These are phyloP conservation scores for Dendrostoma leiphaemia DNA, from an alignment of 2,329 filamentous ascomycete species.

Conservation along the genomic window DNA sequence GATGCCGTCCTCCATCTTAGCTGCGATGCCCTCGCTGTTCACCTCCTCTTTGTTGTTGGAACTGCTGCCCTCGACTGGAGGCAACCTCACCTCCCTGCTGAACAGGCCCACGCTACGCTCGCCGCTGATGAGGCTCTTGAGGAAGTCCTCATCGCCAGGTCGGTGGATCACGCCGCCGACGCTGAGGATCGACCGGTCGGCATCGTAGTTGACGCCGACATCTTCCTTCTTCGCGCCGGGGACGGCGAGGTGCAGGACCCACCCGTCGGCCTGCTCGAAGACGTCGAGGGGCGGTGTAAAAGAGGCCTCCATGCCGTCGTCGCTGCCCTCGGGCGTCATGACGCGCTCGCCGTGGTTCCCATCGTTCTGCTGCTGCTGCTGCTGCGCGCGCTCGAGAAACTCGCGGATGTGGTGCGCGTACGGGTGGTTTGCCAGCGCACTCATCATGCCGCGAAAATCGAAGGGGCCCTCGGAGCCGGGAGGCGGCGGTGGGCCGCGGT, in stretches of 20 bases:
- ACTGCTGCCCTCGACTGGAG: constrained; percentile 39
- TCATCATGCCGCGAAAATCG: constrained; percentile 39
- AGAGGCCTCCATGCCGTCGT: constrained; percentile 30
- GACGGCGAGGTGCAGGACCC: constrained; percentile 68
- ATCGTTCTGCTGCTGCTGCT: constrained; percentile 14
- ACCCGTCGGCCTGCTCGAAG: constrained; percentile 62
- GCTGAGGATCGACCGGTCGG: constrained; percentile 62
- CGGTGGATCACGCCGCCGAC: constrained; percentile 73
- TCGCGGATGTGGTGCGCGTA: constrained; percentile 40
- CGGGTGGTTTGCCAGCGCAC: constrained; percentile 39
- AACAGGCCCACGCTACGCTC: constrained; percentile 75
- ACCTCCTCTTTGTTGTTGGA: constrained; percentile 51
- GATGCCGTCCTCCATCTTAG: constrained; percentile 77
- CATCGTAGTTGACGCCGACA: constrained; percentile 73
- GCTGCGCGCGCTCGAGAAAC: constrained; percentile 31
- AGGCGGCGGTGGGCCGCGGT: constrained; percentile 23
- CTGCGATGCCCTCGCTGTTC: constrained; percentile 65
- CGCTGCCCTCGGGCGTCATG: constrained; percentile 15
- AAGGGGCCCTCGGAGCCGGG: constrained; percentile 23
- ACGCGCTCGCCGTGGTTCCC: constrained; percentile 19
- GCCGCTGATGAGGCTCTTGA: constrained; percentile 60
- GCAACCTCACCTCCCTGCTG: constrained; percentile 66
- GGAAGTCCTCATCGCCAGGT: constrained; percentile 67
- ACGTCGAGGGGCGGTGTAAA: constrained; percentile 71
- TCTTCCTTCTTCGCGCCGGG: constrained; percentile 80